A percentile compares a stretch with the other conserved stretches of the same genome.
These are phyloP conservation scores for Populus davidiana DNA, from an alignment of 345 rosid genomes.

Conservation along the genomic window DNA sequence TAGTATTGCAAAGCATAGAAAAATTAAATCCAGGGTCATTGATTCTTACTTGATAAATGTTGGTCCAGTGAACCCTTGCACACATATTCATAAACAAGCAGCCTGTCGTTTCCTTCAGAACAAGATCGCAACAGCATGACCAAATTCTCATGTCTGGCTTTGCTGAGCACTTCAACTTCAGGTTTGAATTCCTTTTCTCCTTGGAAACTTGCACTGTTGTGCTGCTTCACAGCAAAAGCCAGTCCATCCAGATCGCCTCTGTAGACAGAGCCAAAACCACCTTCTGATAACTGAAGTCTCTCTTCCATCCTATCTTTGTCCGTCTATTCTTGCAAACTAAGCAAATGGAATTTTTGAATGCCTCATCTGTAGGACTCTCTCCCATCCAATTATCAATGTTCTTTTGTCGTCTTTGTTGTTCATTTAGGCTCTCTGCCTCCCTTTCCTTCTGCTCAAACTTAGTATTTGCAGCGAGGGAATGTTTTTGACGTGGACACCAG, in stretches of 20 bases:
- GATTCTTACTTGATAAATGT: slow-evolving; percentile 52
- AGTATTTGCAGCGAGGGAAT: slow-evolving; percentile 8
- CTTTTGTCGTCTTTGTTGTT: slow-evolving; percentile 15
- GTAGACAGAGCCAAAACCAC: slow-evolving; percentile 63
- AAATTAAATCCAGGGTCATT: not conserved
- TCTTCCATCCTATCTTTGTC: slow-evolving; percentile 49
- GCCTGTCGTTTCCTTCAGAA: slow-evolving; percentile 48
- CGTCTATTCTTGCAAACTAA: slow-evolving; percentile 48
- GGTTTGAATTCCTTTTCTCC: slow-evolving; percentile 68
- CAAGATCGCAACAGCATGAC: slow-evolving; percentile 62
- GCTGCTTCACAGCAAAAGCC: slow-evolving; percentile 59
- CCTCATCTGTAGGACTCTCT: slow-evolving; percentile 20
- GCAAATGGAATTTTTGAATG: slow-evolving; percentile 44
- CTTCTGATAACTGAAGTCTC: slow-evolving; percentile 60
- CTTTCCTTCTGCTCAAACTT: slow-evolving; percentile 15
- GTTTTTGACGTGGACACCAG: too few species aligned
- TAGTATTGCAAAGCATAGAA: not conserved
- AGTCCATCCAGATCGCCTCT: slow-evolving; percentile 46
- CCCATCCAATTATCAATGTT: slow-evolving; percentile 27
- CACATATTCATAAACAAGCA: slow-evolving; percentile 64
- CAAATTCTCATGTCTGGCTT: slow-evolving; percentile 57
- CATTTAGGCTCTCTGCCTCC: slow-evolving; percentile 26
- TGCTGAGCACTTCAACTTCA: slow-evolving; percentile 57
- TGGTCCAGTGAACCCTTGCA: slow-evolving; percentile 60
- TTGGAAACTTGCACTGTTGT: slow-evolving; percentile 48